Percentiles rank a stretch among this genome's conserved stretches.
Conservation (phyloP, 306 rosid species). For the Acmispon strigosus region DNA sequence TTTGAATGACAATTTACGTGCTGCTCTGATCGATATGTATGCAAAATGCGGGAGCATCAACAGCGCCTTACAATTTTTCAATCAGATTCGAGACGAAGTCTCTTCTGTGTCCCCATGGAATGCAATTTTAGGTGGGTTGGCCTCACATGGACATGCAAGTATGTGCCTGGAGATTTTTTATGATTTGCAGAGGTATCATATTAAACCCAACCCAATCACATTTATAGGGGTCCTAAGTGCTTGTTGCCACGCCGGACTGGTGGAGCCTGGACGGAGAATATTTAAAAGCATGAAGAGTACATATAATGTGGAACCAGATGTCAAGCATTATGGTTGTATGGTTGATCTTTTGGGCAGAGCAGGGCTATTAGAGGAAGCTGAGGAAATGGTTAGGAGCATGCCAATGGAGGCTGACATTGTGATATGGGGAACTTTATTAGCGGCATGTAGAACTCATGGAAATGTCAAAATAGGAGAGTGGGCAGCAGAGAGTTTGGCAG, state of each 20-base stretch:
- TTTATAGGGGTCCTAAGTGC: conserved; percentile 80
- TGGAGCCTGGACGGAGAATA: conserved; percentile 58
- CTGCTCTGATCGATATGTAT: conserved; percentile 83
- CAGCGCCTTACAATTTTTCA: conserved; percentile 54
- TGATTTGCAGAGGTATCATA: conserved; percentile 43
- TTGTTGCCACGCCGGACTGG: conserved; percentile 86
- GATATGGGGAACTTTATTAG: conserved; percentile 89
- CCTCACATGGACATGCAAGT: conserved; percentile 71
- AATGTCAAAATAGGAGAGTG: conserved; percentile 69
- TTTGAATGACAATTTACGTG: conserved; percentile 68
- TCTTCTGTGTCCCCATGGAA: conserved; percentile 79
- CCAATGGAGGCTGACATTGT: conserved; percentile 77
- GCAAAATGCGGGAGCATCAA: conserved; percentile 84
- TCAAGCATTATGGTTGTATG: conserved; percentile 93
- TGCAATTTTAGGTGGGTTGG: conserved; percentile 80
- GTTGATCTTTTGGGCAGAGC: conserved; percentile 93
- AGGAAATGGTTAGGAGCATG: conserved; percentile 58
- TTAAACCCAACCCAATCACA: conserved; percentile 72
- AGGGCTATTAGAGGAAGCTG: conserved; percentile 73
- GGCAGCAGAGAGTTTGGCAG: conserved; percentile 62
- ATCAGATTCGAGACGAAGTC: conserved; percentile 44
- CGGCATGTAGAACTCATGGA: conserved; percentile 79
- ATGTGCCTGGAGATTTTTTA: conserved; percentile 63
- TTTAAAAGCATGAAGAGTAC: conserved; percentile 65
- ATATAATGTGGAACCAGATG: conserved; percentile 64